Conservation (phyloP, 2,329 filamentous ascomycete species). For the Exophiala xenobiotica region DNA sequence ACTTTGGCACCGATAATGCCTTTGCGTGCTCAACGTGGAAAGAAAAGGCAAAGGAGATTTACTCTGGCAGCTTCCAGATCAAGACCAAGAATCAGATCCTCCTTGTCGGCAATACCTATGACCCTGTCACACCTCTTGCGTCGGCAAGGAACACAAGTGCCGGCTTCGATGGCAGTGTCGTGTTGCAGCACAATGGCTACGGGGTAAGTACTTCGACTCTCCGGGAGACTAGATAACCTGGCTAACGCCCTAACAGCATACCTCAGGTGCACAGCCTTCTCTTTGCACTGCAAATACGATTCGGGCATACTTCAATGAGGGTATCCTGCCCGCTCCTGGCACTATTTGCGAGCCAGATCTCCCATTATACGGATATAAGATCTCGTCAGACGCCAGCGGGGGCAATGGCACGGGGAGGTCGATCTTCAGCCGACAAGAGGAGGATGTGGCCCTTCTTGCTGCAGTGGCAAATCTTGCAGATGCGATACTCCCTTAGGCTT, state of each 20-base stretch:
- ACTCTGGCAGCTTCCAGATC: slow-evolving; percentile 30
- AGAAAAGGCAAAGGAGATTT: slow-evolving; percentile 29
- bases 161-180: slow-evolving; percentile 30
- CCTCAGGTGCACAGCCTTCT: neutral
- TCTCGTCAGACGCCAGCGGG: neutral
- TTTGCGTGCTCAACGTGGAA: slow-evolving; percentile 20
- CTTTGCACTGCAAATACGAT: neutral
- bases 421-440: neutral
- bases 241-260: neutral
- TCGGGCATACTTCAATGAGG: neutral
- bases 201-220: slow-evolving; percentile 2
- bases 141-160: slow-evolving; percentile 32
- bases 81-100: slow-evolving; percentile 32
- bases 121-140: slow-evolving; percentile 31
- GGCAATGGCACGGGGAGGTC: neutral
- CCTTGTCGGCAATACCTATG: slow-evolving; percentile 32
- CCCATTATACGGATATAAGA: neutral
- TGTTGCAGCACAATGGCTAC: slow-evolving; percentile 29
- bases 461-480: neutral
- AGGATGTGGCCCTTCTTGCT: neutral
- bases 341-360: neutral
- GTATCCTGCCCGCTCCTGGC: neutral
- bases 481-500: neutral
- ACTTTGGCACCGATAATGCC: neutral
- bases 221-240: neutral